Percentiles rank a stretch among this genome's conserved stretches.
Conservation (phyloP, 805 yeast genomes). For the Brettanomyces nanus region DNA sequence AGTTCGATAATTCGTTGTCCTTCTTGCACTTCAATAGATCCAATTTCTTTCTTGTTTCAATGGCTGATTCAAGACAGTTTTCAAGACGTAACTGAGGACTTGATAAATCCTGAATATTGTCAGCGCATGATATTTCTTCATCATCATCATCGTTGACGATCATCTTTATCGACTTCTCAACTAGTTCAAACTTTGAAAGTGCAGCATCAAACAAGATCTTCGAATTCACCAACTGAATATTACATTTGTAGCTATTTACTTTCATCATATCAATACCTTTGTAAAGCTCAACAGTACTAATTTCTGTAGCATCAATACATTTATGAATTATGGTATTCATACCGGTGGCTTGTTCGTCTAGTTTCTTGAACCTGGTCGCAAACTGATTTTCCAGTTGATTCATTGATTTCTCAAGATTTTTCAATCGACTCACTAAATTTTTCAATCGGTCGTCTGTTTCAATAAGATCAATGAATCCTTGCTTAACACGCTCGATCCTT, state of each 20-base stretch:
- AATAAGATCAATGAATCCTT: slow-evolving; percentile 1
- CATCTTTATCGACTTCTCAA: slow-evolving; percentile 10
- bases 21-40: slow-evolving; percentile 6
- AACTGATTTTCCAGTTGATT: background rate
- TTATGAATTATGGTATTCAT: slow-evolving; percentile 6
- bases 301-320: slow-evolving; percentile 7
- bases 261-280: slow-evolving; percentile 14
- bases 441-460: slow-evolving; percentile 5
- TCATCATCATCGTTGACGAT: slow-evolving; percentile 1
- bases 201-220: slow-evolving; percentile 23
- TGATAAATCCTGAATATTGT: background rate
- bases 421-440: background rate
- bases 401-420: background rate
- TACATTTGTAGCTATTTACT: slow-evolving; percentile 21
- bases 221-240: slow-evolving; percentile 17
- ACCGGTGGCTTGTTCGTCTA: slow-evolving; percentile 2
- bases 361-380: background rate
- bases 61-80: slow-evolving; percentile 12
- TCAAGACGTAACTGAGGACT: slow-evolving; percentile 10
- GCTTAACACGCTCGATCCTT: slow-evolving; percentile 1
- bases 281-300: slow-evolving; percentile 6
- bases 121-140: background rate
- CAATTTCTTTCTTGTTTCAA: slow-evolving; percentile 10
- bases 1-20: background rate
- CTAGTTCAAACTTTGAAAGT: slow-evolving; percentile 18